Evolutionary conservation across 2,329 filamentous ascomycete genomes (phyloP), one percentile per base, ranked within the genome.

Genomic region (Cryphonectria radicalis): DNA sequence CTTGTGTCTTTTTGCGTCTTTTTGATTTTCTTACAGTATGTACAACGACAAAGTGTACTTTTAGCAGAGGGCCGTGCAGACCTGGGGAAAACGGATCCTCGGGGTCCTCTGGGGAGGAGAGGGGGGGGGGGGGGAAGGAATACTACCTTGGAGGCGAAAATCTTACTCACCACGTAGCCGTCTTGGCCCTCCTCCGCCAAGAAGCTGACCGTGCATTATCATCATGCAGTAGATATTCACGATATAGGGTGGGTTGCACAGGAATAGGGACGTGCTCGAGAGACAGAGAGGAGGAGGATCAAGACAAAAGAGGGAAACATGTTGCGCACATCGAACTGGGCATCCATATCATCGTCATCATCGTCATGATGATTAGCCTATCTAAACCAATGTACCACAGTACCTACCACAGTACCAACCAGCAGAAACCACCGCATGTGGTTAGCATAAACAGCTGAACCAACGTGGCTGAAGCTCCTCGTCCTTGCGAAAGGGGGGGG

Each of bases 371-470:
- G 5, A 50, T n/a, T 22, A 10, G n/a, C 22, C 46, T 50, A 50
- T 50, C 43, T 50, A 22, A 50, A 19, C 2, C 22, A 2, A 50
- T 50, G 46, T n/a, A 50, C 22, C 42, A 43, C 42, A 40, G 37
- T 10, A 40, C 37, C 37, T 40, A 40, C 37, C 43, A 46, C 14
- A n/a, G 46, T n/a, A n/a, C 7, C 46, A 37, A 13, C 53, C 32
- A 11, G 55, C 55, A 32, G 17, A 6, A 6, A 1, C 32, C 32
- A 40, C 35, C 35, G 11, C 35, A 62, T 40, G 32, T 14, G 32
- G 59, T 40, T 62, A 62, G 63, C 42, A 50, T n/a, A 11, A 50
- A 50, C 7, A 66, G 63, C 63, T 66, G 63, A 55, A 14, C 63
- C 3, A 66, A 8, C 25, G 63, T 66, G 63, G 63, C 63, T 66